Base-by-base conservation (phyloP, 1,284 basidiomycete genomes). In the Athelia sp. region DNA sequence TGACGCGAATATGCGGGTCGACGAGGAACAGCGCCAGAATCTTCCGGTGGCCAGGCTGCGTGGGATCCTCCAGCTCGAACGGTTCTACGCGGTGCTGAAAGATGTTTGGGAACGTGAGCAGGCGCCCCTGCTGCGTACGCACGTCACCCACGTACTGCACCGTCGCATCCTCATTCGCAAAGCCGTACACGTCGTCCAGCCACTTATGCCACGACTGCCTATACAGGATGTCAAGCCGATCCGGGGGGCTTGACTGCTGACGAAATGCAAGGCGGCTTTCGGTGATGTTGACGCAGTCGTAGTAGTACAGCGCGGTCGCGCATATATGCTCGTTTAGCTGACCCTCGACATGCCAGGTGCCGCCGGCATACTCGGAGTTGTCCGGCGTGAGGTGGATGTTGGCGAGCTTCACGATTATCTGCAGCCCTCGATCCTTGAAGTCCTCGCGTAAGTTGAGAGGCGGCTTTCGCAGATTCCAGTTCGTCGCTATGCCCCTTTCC, bases 1-100 rank as follows among this genome's bases (percentile, higher is more conserved):
- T 66, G 24, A 72, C 66, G n/a, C 71, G 59, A 17, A 69, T 59
- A 45, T 71, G 62, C 0, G 78, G 75, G 56, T 79, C 74, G 35
- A 78, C 72, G 15, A 81, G 67, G 61, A 76, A 79, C 19, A 78
- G 60, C 0, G 70, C 70, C 6, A 79, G 56, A 34, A 81, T 73
- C 57, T 76, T 78, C 32, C 73, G 66, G 49, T 75, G 69, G 0
- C 76, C 77, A 1, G 71, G 69, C 47, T 68, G 70, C 2, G 69
- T 63, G 0, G 61, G 60, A 51, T 79, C 74, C 4, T 49, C 59
- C 11, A 78, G 69, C 42, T 62, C 51, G 59, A 77, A 76, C 1
- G 69, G 65, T 29, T 63, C 61, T 19, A 77, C 69, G 31, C 63
- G 63, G 53, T 77, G 73, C 55, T 76, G 75, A 42, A 72, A 67